Evolutionary conservation across 2,329 filamentous ascomycete genomes (phyloP), one percentile per base, ranked within the genome.

Genomic region (Byssoonygena ceratinophila): DNA sequence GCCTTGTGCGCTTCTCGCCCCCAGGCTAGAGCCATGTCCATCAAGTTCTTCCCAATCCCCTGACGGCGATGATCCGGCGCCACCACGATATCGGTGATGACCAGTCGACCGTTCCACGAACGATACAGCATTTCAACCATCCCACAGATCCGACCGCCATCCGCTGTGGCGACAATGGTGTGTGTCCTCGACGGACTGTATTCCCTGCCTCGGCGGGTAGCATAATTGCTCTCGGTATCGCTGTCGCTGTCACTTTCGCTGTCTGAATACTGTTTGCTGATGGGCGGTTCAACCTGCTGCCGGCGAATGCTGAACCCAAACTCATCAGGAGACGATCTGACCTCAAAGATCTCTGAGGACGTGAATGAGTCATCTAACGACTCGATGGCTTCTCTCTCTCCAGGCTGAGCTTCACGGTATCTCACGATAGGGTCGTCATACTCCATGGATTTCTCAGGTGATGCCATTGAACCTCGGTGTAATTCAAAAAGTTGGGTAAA

Each of bases 101-200:
- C 41, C 23, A 54, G 25, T 37, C 52, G 52, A 29, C 48, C 27
- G 37, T 54, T 54, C 52, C 46, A 54, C 23, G 36, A n/a, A 27
- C 37, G 39, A 32, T 54, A 50, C 4, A 37, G 16, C 22, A 45
- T 8, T 29, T 36, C 29, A 6, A 54, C 40, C 9, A 39, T 8
- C 23, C 52, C 52, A 25, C 43, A 47, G 29, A 54, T 45, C 36
- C 4, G 12, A 34, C 16, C 23, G 4, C 37, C 25, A 9, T 40
- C 20, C 3, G n/a, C 18, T 4, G 20, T 39, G 6, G 52, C 52
- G 29, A 54, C 39, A 27, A 51, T 43, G 14, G 37, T 46, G 14
- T 31, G 40, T 14, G 22, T 34, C 16, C 44, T 45, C 18, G 45
- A 20, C 18, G 31, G 45, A 20, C 27, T 23, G 4, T n/a, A 41